phyloP scores from a whole-genome alignment of 768 basidiomycete species.

The Pleurotus eryngii region DNA sequence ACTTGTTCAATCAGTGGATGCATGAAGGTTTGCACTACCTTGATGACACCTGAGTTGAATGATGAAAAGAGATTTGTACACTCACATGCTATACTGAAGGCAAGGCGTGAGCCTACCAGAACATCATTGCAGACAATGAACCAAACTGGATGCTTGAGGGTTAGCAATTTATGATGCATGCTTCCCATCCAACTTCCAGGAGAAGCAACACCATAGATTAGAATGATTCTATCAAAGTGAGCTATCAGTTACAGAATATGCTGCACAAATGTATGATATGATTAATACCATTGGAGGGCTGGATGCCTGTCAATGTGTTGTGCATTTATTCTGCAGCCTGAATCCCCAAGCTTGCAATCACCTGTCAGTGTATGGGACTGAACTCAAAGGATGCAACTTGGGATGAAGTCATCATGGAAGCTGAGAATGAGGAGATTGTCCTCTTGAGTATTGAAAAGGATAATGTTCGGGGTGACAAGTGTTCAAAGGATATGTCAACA shows the following conservation, averaged over 20 bases:
- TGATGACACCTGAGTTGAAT: background rate
- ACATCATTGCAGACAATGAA: constrained; percentile 19
- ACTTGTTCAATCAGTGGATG: background rate
- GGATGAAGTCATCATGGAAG: constrained; percentile 21
- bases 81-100: constrained; percentile 9
- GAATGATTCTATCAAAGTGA: constrained; percentile 18
- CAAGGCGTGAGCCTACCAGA: constrained; percentile 24
- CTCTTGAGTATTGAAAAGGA: background rate
- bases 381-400: constrained; percentile 21
- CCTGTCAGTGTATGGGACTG: constrained; percentile 24
- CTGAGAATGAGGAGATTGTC: constrained; percentile 29
- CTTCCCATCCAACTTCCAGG: constrained; percentile 26
- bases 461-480: background rate
- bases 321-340: too few relatives aligned
- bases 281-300: constrained; percentile 28
- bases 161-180: constrained; percentile 34
- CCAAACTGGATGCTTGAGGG: constrained; percentile 22
- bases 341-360: constrained; percentile 24
- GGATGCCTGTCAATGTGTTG: constrained; percentile 22
- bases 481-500: constrained; percentile 6
- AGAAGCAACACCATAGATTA: constrained; percentile 16
- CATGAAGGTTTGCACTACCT: background rate
- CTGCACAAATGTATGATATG: constrained; percentile 28
- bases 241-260: constrained; percentile 26
- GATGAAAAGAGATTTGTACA: background rate